Evolutionary conservation across 108 stramenopile species (phyloP).

Genomic region (Parietichytrium sp.): DNA sequence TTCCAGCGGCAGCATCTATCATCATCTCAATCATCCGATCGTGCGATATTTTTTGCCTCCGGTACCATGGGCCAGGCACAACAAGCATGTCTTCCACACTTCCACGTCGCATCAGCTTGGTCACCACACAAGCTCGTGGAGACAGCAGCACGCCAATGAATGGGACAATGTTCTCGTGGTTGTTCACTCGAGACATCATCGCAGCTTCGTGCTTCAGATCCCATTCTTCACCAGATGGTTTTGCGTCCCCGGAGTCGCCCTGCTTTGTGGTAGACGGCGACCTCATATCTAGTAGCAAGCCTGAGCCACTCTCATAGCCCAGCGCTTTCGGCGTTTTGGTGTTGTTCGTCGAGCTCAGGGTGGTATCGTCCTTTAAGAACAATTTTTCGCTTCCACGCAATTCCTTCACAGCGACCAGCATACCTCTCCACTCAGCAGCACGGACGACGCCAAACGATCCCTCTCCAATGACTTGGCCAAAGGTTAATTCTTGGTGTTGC

Average conservation of each 20-base stretch:
- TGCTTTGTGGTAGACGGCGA: too few species aligned
- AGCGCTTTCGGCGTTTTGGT: too few species aligned
- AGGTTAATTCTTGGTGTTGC: slow-evolving; percentile 38
- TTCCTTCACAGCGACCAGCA: slow-evolving; percentile 51
- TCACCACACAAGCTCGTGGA: slow-evolving; percentile 46
- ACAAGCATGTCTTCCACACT: slow-evolving; percentile 50
- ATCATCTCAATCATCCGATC: slow-evolving; percentile 39
- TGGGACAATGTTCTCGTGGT: slow-evolving; percentile 48
- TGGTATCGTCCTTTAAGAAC: too few species aligned
- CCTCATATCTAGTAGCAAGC: too few species aligned
- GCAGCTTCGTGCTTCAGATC: slow-evolving; percentile 52
- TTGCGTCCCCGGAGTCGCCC: too few species aligned
- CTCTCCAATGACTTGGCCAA: slow-evolving; percentile 45
- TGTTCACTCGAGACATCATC: slow-evolving; percentile 45
- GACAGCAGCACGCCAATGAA: slow-evolving; percentile 48
- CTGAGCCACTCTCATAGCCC: too few species aligned
- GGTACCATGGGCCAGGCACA: neutral
- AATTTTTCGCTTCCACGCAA: slow-evolving; percentile 40
- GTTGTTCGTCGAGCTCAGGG: too few species aligned
- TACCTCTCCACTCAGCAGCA: slow-evolving; percentile 47
- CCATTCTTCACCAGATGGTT: slow-evolving; percentile 21
- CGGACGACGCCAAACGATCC: slow-evolving; percentile 50
- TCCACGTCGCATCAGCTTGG: slow-evolving; percentile 45
- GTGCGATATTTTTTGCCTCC: neutral
- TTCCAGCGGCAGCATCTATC: slow-evolving; percentile 40